phyloP scores from a whole-genome alignment of 306 rosid genomes.

The Carpinus viminea region DNA sequence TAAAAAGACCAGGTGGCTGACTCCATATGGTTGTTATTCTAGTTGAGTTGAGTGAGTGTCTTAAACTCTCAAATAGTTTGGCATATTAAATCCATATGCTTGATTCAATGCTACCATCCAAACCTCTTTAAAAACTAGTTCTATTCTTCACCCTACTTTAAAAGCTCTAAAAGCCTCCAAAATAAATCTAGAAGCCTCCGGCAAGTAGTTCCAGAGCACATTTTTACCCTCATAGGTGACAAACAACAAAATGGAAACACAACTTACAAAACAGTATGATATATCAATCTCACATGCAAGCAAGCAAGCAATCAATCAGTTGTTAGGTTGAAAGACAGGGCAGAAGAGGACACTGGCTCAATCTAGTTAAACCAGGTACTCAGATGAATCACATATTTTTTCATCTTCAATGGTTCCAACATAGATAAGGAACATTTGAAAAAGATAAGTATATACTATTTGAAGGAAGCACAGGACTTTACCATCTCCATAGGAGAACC shows the following conservation, averaged over 20 bases:
- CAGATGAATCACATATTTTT: not conserved
- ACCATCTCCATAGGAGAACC: slow-evolving; percentile 95
- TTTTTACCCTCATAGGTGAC: not conserved
- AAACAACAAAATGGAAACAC: not conserved
- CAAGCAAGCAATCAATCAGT: not conserved
- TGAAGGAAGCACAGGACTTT: slow-evolving; percentile 34
- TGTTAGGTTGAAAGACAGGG: not conserved
- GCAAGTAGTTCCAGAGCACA: not conserved
- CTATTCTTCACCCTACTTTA: not conserved
- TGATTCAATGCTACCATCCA: not conserved
- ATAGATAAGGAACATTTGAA: not conserved
- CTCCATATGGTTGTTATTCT: not conserved
- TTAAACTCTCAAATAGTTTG: not conserved
- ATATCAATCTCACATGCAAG: not conserved
- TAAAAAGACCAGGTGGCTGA: no score
- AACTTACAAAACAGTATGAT: not conserved
- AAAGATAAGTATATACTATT: not conserved
- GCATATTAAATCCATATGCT: not conserved
- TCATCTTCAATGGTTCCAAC: slow-evolving; percentile 1
- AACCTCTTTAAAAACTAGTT: not conserved
- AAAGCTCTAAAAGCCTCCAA: not conserved
- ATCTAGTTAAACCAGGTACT: not conserved
- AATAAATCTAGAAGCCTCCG: not conserved
- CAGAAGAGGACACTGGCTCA: not conserved
- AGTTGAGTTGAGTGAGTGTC: not conserved